Conservation (phyloP, 2,329 filamentous ascomycete species). For the Botrytis byssoidea region DNA sequence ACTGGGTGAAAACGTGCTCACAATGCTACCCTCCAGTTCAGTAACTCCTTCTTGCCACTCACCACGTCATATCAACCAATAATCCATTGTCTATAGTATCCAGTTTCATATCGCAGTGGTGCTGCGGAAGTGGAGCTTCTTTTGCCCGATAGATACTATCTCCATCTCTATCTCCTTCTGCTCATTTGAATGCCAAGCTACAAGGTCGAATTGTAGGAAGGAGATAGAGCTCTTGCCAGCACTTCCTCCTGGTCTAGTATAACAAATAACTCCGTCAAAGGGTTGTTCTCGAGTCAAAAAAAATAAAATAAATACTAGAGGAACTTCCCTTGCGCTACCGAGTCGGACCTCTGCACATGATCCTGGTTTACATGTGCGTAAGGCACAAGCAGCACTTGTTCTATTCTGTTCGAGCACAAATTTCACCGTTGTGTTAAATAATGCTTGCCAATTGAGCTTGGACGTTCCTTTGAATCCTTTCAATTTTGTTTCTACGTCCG, state of each 20-base stretch:
- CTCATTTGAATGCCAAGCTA: background rate
- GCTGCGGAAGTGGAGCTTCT: background rate
- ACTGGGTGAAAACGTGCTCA: background rate
- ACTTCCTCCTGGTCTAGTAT: background rate
- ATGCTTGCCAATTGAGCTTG: background rate
- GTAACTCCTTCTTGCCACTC: background rate
- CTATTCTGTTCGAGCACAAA: background rate
- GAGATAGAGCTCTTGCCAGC: background rate
- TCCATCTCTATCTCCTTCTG: background rate
- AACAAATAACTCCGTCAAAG: background rate
- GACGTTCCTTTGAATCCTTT: background rate
- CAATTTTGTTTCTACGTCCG: background rate
- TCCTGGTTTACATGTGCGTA: background rate
- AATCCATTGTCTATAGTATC: background rate
- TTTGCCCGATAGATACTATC: background rate
- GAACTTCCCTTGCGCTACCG: background rate
- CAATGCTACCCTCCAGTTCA: background rate
- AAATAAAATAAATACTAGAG: background rate
- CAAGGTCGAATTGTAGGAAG: background rate
- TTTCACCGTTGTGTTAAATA: background rate
- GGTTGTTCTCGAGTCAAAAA: background rate
- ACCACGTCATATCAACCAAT: slow-evolving; percentile 7
- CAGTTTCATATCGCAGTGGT: background rate
- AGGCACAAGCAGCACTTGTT: background rate
- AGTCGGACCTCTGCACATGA: background rate